phyloP scores from a whole-genome alignment of 2,329 filamentous ascomycete genomes.

The Ambrosiella cleistominuta region DNA sequence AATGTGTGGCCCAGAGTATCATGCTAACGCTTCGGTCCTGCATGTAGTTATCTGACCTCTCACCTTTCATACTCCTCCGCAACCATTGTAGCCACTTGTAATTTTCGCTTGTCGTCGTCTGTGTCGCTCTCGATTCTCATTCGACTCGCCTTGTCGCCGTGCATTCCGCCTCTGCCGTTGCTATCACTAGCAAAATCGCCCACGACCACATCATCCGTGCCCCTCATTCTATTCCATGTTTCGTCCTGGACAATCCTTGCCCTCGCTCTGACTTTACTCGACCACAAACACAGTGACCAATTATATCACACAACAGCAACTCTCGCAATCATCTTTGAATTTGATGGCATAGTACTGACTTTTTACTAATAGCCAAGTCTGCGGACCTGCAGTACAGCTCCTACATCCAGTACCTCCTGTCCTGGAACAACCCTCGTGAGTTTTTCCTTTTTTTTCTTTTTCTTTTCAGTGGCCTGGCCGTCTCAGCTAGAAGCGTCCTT shows the following conservation, averaged over 20 bases:
- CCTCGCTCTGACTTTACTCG: neutral
- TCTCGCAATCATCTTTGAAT: neutral
- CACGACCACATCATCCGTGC: conserved; percentile 9
- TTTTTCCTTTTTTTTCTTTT: conserved; percentile 14
- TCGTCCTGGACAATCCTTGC: neutral
- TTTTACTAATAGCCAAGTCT: conserved; percentile 3
- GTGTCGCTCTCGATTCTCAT: neutral
- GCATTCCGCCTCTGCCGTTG: neutral
- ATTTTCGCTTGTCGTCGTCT: neutral
- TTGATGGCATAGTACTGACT: neutral
- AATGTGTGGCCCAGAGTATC: neutral
- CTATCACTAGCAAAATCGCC: neutral
- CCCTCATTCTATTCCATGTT: conserved; percentile 2
- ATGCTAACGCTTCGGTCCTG: neutral
- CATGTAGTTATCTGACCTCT: neutral
- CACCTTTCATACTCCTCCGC: neutral
- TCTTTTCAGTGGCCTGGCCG: neutral
- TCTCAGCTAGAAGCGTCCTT: neutral
- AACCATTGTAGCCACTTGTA: neutral
- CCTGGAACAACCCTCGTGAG: conserved; percentile 51
- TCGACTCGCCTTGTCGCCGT: neutral
- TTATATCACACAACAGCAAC: neutral
- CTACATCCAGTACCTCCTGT: conserved; percentile 50
- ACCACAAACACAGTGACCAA: neutral
- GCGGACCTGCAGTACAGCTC: conserved; percentile 50